These are phyloP conservation scores for Leccinum fuscescens DNA, from an alignment of 1,284 basidiomycete genomes.

Conservation along the genomic window DNA sequence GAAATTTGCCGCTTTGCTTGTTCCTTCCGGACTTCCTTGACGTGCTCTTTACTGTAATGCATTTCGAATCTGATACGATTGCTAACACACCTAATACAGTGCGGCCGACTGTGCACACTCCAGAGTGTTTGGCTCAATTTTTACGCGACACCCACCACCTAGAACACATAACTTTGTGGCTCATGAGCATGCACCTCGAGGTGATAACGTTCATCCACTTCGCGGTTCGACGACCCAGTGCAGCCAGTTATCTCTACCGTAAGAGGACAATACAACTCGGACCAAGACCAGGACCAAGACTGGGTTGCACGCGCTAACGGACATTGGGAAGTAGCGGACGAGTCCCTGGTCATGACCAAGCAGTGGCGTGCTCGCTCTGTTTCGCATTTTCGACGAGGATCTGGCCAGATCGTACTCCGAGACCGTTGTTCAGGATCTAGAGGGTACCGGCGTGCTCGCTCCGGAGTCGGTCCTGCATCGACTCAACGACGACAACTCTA, in stretches of 20 bases:
- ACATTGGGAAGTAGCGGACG: no score
- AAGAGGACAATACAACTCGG: no score
- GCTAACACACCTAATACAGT: slow-evolving; percentile 13
- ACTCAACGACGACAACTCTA: no score
- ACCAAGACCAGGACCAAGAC: no score
- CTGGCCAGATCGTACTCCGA: no score
- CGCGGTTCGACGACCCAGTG: not conserved
- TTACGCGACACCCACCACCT: not conserved
- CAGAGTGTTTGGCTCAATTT: slow-evolving; percentile 3
- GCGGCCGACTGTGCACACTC: slow-evolving; percentile 3
- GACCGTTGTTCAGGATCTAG: not conserved
- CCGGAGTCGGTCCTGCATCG: no score
- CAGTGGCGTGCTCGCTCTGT: no score
- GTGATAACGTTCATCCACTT: not conserved
- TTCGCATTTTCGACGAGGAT: no score
- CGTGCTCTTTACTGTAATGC: not conserved
- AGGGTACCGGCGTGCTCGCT: not conserved
- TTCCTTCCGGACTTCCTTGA: no score
- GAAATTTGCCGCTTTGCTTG: no score
- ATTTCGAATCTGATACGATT: not conserved
- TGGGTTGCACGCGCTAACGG: no score
- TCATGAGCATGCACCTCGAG: not conserved
- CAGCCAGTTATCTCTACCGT: not conserved
- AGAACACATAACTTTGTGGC: not conserved
- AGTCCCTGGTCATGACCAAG: no score